Evolutionary conservation across 345 rosid genomes (phyloP), one percentile per base, ranked within the genome.

Genomic region (Luvunga scandens): DNA sequence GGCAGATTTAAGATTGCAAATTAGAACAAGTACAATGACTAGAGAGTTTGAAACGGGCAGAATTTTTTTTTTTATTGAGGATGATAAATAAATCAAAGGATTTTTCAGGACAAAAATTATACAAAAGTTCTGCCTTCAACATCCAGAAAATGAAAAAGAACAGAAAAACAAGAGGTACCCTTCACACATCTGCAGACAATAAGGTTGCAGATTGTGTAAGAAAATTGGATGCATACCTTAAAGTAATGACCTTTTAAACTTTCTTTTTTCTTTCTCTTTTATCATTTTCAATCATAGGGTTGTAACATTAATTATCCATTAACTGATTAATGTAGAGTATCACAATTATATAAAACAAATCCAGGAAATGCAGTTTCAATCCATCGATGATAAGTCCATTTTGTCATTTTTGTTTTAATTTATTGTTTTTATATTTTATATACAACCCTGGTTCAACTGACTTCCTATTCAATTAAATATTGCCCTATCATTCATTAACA

Each of bases 1-100:
- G 60, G 53, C 38, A 72, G 55, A 30, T 72, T 57, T 57, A 59
- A 36, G 50, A 59, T 33, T 71, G 50, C 70, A 66, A 65, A 33
- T 53, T 56, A 64, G 18, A 64, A 30, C 42, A 71, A 53, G 75
- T 55, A 21, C 28, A 57, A 57, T 50, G 59, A 59, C 38, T 36
- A 72, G 66, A 9, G 66, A 72, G 14, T 16, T 24, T 24, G 33
- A 22, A 3, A 30, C 31, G 3, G 16, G 67, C 30, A 33, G 6
- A n/a, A 33, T 22, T 62, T 34, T 33, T 24, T 31, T 6, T 39
- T 38, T 38, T 8, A 33, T 19, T 66, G n/a, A 10, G 30, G 1
- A 50, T 73, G 9, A 21, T 16, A 22, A 71, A 71, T 71, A 53
- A 69, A 45, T 56, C 9, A 57, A 31, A 33, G 2, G 22, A n/a